Conservation (phyloP, 2,329 filamentous ascomycete genomes). For the Colletotrichum trifolii region DNA sequence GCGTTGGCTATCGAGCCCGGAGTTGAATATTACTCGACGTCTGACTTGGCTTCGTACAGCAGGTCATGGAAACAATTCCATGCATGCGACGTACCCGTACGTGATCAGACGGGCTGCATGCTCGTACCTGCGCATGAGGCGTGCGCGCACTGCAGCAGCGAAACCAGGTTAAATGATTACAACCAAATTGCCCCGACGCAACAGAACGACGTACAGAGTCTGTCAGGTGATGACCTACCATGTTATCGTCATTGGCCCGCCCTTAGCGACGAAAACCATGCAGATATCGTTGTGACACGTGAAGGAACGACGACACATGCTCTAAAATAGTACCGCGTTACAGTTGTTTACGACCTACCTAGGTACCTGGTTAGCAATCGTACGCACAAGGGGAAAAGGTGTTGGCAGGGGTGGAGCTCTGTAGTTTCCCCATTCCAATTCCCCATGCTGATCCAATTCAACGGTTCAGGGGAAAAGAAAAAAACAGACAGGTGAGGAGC, state of each 20-base stretch:
- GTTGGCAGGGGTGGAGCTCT: conserved; percentile 8
- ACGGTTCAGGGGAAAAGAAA: conserved; percentile 12
- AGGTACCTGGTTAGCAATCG: too few species aligned
- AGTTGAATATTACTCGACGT: not conserved
- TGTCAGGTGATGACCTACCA: conserved; percentile 14
- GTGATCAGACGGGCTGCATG: conserved; percentile 17
- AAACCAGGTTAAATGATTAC: not conserved
- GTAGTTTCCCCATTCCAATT: conserved; percentile 20
- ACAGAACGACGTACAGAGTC: conserved; percentile 15
- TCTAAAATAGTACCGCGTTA: not conserved
- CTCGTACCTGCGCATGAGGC: not conserved
- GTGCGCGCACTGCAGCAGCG: conserved; percentile 3
- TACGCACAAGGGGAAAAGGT: not conserved
- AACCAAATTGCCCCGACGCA: not conserved
- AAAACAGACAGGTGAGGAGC: not conserved
- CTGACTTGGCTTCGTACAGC: conserved; percentile 2
- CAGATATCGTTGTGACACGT: conserved; percentile 1
- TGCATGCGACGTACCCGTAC: conserved; percentile 9
- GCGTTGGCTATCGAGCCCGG: too few species aligned
- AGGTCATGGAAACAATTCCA: not conserved
- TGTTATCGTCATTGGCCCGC: conserved; percentile 5
- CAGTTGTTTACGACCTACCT: too few species aligned
- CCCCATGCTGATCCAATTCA: conserved; percentile 2
- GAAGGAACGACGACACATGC: not conserved
- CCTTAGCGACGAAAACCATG: conserved; percentile 25